Base-by-base conservation (phyloP, 2,329 filamentous ascomycete genomes). In the Neophaeococcomyces mojaviensis region DNA sequence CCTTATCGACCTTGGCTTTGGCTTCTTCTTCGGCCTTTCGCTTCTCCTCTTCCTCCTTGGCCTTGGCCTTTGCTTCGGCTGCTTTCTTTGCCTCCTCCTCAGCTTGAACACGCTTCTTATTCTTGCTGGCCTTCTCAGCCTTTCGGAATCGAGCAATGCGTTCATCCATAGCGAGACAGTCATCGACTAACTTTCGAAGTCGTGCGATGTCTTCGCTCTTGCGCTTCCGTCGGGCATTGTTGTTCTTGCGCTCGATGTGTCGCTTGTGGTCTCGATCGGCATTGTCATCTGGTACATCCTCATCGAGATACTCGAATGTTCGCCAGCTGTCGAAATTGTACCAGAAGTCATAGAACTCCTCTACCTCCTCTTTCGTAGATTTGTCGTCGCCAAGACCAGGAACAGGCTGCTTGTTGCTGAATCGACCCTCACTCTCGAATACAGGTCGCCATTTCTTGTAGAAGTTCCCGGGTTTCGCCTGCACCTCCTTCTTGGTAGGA, bases 311-410 rank as follows among this genome's bases (percentile, higher is more conserved):
- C 72, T 98, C 92, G 61, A 98, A 98, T 2, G 86, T 82, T 51
- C 92, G 79, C 92, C 92, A 98, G 68, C 85, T 92, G 77, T 98
- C 92, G 61, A 98, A 94, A 77, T 90, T 94, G 77, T 97, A 98
- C 84, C 86, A 98, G 76, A 97, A 98, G 78, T 98, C 95, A 79
- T 98, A 98, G 69, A 98, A 98, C 44, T 76, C 74, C 64, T 97
- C 89, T 38, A 98, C 92, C 7, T 95, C 83, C 63, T 94, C 86
- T 69, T 89, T 86, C 59, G 79, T 79, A 62, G 86, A 83, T 56
- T 94, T 84, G 55, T 87, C 86, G 62, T 87, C 78, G 52, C 92
- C 92, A 48, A 98, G 82, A 58, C 77, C 71, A 4, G 92, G 94
- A 2, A 96, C 92, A 5, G 90, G 90, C 64, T 94, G 86, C 50